These are phyloP conservation scores for Ophiorrhiza pumila DNA, from an alignment of 257 asterid species.

Conservation along the genomic window DNA sequence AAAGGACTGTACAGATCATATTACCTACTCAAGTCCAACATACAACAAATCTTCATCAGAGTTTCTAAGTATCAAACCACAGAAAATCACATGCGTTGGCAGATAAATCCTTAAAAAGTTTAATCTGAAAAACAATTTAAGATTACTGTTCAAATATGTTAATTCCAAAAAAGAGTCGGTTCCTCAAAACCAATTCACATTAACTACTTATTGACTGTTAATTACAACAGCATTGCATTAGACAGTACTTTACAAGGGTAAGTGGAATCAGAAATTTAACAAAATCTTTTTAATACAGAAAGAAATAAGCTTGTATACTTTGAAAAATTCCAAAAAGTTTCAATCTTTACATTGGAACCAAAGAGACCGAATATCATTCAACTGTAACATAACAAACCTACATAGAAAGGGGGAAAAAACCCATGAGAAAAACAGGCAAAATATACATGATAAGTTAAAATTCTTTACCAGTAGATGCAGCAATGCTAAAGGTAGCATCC, in stretches of 20 bases:
- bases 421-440: neutral
- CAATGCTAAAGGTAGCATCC: slow-evolving; percentile 54
- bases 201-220: too few relatives aligned
- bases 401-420: neutral
- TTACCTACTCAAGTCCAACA: too few relatives aligned
- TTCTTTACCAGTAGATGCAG: slow-evolving; percentile 62
- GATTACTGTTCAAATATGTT: too few relatives aligned
- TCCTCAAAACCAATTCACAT: neutral
- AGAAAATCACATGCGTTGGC: too few relatives aligned
- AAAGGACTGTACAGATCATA: too few relatives aligned
- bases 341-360: neutral
- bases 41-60: too few relatives aligned
- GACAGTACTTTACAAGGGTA: too few relatives aligned
- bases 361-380: neutral
- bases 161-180: neutral
- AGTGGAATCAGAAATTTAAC: neutral
- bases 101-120: too few relatives aligned
- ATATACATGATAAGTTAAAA: neutral
- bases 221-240: too few relatives aligned
- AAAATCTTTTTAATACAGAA: neutral
- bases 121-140: too few relatives aligned
- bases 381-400: neutral
- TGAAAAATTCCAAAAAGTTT: neutral
- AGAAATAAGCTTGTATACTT: neutral
- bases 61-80: too few relatives aligned